Percentiles rank a stretch among this genome's conserved stretches.
These are phyloP conservation scores for Didymosphaeria variabile DNA, from an alignment of 2,329 filamentous ascomycete species.

Conservation along the genomic window DNA sequence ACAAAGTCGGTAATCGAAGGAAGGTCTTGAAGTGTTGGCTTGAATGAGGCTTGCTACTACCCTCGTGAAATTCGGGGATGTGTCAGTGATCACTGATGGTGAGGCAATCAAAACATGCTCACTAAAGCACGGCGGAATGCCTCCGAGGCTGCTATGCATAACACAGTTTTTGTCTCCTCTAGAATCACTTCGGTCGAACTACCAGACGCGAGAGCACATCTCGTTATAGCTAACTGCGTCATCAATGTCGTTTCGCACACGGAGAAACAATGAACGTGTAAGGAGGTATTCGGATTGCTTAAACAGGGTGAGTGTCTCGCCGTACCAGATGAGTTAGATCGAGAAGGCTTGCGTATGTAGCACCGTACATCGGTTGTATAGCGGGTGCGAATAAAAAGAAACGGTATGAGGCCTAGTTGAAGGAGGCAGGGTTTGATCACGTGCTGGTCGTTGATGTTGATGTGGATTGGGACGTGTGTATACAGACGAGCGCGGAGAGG, in stretches of 20 bases:
- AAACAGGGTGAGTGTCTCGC: conserved; percentile 67
- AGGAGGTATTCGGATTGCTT: conserved; percentile 66
- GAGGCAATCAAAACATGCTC: conserved; percentile 62
- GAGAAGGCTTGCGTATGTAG: conserved; percentile 61
- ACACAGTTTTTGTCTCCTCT: conserved; percentile 62
- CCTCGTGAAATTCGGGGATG: not conserved
- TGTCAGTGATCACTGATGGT: not conserved
- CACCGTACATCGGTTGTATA: conserved; percentile 68
- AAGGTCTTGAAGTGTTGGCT: conserved; percentile 66
- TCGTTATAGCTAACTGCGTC: conserved; percentile 69
- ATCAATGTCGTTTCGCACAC: conserved; percentile 38
- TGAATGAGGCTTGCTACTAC: conserved; percentile 60
- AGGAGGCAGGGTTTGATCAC: conserved; percentile 52
- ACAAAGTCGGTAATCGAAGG: conserved; percentile 59
- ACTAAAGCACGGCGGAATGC: conserved; percentile 59
- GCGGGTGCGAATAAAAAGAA: conserved; percentile 63
- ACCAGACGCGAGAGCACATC: conserved; percentile 56
- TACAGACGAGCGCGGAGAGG: conserved; percentile 8
- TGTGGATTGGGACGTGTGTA: conserved; percentile 28
- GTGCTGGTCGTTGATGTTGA: conserved; percentile 26
- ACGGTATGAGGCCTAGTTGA: conserved; percentile 63
- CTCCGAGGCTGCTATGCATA: conserved; percentile 48
- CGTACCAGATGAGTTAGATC: conserved; percentile 67
- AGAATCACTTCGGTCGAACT: conserved; percentile 62
- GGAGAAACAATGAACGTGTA: conserved; percentile 54